Evolutionary conservation across 192 early-diverging fungal genomes (phyloP).

Genomic region (Umbelopsis sp.): DNA sequence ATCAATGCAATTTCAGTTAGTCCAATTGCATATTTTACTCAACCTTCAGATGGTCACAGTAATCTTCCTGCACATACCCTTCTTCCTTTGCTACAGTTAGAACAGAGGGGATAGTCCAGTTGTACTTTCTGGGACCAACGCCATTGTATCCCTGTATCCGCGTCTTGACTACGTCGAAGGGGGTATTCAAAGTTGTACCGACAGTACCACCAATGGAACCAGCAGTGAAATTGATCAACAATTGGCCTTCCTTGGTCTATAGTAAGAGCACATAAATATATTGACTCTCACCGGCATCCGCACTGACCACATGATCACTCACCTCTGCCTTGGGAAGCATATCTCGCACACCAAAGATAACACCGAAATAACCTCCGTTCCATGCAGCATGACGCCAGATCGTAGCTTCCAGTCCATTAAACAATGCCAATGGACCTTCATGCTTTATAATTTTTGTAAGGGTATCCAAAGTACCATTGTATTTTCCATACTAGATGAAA

Average conservation of each 20-base stretch:
- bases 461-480: conserved; percentile 80
- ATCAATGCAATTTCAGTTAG: neutral
- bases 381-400: conserved; percentile 92
- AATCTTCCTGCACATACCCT: conserved; percentile 56
- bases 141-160: conserved; percentile 85
- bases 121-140: conserved; percentile 77
- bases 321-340: conserved; percentile 69
- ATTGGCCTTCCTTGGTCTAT: conserved; percentile 70
- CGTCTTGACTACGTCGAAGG: conserved; percentile 97
- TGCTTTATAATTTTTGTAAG: conserved; percentile 77
- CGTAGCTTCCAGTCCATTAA: conserved; percentile 91
- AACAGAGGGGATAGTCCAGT: conserved; percentile 83
- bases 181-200: conserved; percentile 92
- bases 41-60: neutral
- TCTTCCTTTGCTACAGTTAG: conserved; percentile 84
- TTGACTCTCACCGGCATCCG: neutral
- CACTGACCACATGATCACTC: conserved; percentile 10
- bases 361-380: conserved; percentile 98
- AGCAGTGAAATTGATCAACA: conserved; percentile 87
- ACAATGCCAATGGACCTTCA: conserved; percentile 85
- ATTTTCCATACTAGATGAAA: conserved; percentile 70
- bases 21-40: neutral
- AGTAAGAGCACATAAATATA: neutral
- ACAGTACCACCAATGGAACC: conserved; percentile 92
- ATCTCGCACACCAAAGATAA: conserved; percentile 70